Base-by-base conservation (phyloP, 164 flowering plant species). In the Litsea cubeba region DNA sequence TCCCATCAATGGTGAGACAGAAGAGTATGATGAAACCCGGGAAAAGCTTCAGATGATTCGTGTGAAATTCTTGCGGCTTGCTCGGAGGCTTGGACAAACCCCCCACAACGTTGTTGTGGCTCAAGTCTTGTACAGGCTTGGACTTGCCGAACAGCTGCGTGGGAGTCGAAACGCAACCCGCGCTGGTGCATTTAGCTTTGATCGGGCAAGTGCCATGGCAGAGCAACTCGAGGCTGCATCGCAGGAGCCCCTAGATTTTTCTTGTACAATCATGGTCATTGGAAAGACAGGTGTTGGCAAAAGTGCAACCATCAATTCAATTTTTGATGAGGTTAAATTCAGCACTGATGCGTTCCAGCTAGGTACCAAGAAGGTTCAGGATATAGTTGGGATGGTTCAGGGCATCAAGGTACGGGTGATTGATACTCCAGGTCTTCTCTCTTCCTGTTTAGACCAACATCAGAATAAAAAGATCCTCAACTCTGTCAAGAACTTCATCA, bases 91-190 rank as follows among this genome's bases (percentile, higher is more conserved):
- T 74, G 99, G 99, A 30, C 99, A 95, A 82, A 95, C 99, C 72
- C 98, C 99, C 24, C 99, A 95, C 77, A 95, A 95, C 84, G 94
- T 89, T 81, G 99, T 95, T 62, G 99, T 95, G 71, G 98, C 99
- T 63, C 99, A 95, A 78, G 99, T 95, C 71, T 81, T 95, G 74
- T 95, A 95, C 82, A 85, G 98, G 75, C 83, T 95, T 50, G 99
- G 99, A 11, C 84, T 95, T 49, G 99, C 99, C 57, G 98, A 95
- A 75, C 99, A 95, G 88, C 81, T 95, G 30, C 85, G 94, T 62
- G 97, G 97, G 35, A 88, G 79, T 28, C 57, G 97, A 82, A 92
- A 81, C 74, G 88, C 94, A 0, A 86, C 93, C 35, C 95, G 97
- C 64, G 93, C 83, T 73, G 98, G 90, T 76, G 91, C 95, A 46